These are phyloP conservation scores for Arabidopsis suecica DNA, from an alignment of 345 rosid genomes.

Conservation along the genomic window DNA sequence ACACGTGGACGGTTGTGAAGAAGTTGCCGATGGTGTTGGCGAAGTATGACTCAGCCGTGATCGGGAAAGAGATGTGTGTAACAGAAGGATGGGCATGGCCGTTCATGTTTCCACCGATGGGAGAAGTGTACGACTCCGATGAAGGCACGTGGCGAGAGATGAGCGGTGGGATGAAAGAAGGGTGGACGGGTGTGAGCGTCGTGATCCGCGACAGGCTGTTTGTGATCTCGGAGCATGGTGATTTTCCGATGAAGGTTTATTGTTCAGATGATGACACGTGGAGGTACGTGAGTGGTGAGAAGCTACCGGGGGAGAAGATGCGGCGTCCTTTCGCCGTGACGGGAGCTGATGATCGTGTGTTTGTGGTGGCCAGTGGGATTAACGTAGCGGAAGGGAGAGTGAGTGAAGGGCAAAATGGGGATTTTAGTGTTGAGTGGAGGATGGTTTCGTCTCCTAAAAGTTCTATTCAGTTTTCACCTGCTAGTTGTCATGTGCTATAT, in stretches of 20 bases:
- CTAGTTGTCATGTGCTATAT: constrained; percentile 63
- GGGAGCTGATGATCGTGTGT: constrained; percentile 54
- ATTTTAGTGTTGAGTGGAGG: constrained; percentile 54
- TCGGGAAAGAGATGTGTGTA: constrained; percentile 55
- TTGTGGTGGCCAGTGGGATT: constrained; percentile 59
- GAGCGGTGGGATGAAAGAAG: constrained; percentile 69
- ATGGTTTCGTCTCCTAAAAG: constrained; percentile 51
- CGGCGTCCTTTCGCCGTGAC: constrained; percentile 62
- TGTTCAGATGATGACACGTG: constrained; percentile 55
- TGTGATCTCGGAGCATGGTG: constrained; percentile 71
- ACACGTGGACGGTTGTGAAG: constrained; percentile 51
- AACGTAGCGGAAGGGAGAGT: constrained; percentile 62
- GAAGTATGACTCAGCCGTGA: constrained; percentile 73
- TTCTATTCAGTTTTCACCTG: constrained; percentile 55
- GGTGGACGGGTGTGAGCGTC: constrained; percentile 73
- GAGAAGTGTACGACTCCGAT: constrained; percentile 54
- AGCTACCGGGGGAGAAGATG: constrained; percentile 53
- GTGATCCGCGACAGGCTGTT: constrained; percentile 54
- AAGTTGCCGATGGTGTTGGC: constrained; percentile 50
- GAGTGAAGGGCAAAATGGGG: constrained; percentile 40
- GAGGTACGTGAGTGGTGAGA: constrained; percentile 61
- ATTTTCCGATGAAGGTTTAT: constrained; percentile 69
- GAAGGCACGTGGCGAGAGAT: constrained; percentile 64
- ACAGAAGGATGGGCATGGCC: constrained; percentile 95
- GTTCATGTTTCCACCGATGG: constrained; percentile 64